Evolutionary conservation across 192 early-diverging fungal genomes (phyloP).

Genomic region (Cladochytrium replicatum): DNA sequence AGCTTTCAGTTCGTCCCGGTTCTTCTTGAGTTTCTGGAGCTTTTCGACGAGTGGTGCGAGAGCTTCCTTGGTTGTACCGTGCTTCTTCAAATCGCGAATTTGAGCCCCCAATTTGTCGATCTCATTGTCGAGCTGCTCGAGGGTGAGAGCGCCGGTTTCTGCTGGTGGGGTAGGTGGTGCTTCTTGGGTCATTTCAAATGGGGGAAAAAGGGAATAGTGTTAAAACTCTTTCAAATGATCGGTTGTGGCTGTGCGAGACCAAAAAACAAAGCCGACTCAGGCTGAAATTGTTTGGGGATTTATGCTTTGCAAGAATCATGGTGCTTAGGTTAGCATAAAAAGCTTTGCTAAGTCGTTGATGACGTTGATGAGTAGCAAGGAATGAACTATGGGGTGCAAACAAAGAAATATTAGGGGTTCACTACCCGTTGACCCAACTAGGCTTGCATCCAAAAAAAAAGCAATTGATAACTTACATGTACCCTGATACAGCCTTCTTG

Average conservation of each 20-base stretch:
- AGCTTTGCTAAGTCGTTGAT: too few species aligned
- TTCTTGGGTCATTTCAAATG: too few species aligned
- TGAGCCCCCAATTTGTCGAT: not conserved
- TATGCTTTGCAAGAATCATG: too few species aligned
- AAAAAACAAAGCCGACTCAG: not conserved
- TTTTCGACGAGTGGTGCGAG: not conserved
- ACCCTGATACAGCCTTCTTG: too few species aligned
- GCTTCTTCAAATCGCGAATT: not conserved
- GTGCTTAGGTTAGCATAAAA: too few species aligned
- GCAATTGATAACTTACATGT: too few species aligned
- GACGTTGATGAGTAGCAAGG: too few species aligned
- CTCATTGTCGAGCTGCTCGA: not conserved
- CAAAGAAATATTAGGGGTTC: too few species aligned
- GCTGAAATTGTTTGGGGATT: not conserved
- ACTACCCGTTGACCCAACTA: too few species aligned
- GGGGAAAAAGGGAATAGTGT: not conserved
- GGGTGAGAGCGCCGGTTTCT: not conserved
- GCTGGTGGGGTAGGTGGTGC: too few species aligned
- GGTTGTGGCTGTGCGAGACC: not conserved
- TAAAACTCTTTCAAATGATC: not conserved
- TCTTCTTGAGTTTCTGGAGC: constrained; percentile 21
- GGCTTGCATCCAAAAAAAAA: too few species aligned
- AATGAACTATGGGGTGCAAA: too few species aligned
- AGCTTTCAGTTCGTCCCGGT: constrained; percentile 6
- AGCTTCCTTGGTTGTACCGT: not conserved